Conservation (phyloP, 768 basidiomycete species). For the Auriculariales sp. region DNA sequence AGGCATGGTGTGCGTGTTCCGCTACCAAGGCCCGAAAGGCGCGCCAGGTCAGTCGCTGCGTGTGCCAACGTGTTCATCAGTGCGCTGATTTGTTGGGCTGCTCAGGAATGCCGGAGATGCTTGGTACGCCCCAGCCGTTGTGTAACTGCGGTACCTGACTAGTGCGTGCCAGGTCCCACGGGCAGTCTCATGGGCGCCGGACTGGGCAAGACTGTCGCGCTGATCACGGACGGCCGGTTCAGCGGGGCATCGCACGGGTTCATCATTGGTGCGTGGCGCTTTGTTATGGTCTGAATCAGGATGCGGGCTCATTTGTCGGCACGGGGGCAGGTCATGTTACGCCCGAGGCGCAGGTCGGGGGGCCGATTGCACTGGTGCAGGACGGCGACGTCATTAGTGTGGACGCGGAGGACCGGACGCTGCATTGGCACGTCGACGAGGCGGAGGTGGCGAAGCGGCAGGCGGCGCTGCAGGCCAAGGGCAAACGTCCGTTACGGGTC, state of each 20-base stretch:
- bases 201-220: slow-evolving; percentile 57
- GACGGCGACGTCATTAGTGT: slow-evolving; percentile 73
- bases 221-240: slow-evolving; percentile 85
- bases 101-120: slow-evolving; percentile 21
- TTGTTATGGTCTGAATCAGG: not conserved
- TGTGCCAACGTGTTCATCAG: slow-evolving; percentile 31
- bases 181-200: slow-evolving; percentile 78
- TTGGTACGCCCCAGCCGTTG: not conserved
- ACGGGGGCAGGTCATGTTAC: slow-evolving; percentile 35
- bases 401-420: slow-evolving; percentile 46
- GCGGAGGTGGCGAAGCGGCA: slow-evolving; percentile 46
- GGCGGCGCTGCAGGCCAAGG: slow-evolving; percentile 55
- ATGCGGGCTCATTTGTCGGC: not conserved
- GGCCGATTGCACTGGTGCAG: slow-evolving; percentile 75
- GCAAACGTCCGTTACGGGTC: slow-evolving; percentile 47
- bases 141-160: not conserved
- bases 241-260: slow-evolving; percentile 66
- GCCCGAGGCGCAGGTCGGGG: slow-evolving; percentile 60
- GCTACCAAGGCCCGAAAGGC: slow-evolving; percentile 83
- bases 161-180: slow-evolving; percentile 42
- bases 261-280: slow-evolving; percentile 30
- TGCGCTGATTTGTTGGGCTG: not conserved
- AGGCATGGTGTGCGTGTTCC: slow-evolving; percentile 66
- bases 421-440: slow-evolving; percentile 61
- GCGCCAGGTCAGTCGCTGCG: slow-evolving; percentile 56